phyloP scores from a whole-genome alignment of 306 rosid genomes.

The Inga oerstediana region DNA sequence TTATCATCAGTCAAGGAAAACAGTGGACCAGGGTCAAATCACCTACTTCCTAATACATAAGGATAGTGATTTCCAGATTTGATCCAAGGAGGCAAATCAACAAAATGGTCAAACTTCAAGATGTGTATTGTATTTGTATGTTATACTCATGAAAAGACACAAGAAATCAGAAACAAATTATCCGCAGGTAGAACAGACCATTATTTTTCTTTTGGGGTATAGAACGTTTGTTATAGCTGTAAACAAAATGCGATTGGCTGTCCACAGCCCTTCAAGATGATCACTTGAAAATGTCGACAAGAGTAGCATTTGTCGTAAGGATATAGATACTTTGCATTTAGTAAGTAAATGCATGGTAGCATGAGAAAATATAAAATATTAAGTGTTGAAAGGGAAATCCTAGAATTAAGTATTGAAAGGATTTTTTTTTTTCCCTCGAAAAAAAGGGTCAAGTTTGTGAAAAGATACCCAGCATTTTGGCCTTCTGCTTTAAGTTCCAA shows the following conservation, averaged over 20 bases:
- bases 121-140: too few relatives aligned
- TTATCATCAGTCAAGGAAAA: background rate
- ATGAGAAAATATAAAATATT: background rate
- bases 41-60: background rate
- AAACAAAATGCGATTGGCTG: too few relatives aligned
- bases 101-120: too few relatives aligned
- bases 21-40: background rate
- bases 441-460: constrained; percentile 14
- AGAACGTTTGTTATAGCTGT: too few relatives aligned
- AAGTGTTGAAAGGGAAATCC: background rate
- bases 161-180: too few relatives aligned
- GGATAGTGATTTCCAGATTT: background rate
- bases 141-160: too few relatives aligned
- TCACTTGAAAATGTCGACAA: too few relatives aligned
- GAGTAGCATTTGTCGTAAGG: too few relatives aligned
- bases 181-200: too few relatives aligned
- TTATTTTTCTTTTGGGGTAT: too few relatives aligned
- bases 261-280: too few relatives aligned
- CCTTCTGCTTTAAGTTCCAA: constrained; percentile 85
- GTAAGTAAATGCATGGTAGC: background rate
- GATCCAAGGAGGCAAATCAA: background rate
- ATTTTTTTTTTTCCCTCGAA: background rate
- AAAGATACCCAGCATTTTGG: constrained; percentile 70
- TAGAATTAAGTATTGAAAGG: constrained; percentile 15
- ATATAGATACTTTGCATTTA: too few relatives aligned